Conservation (phyloP, 257 asterid genomes). For the Henckelia pumila region DNA sequence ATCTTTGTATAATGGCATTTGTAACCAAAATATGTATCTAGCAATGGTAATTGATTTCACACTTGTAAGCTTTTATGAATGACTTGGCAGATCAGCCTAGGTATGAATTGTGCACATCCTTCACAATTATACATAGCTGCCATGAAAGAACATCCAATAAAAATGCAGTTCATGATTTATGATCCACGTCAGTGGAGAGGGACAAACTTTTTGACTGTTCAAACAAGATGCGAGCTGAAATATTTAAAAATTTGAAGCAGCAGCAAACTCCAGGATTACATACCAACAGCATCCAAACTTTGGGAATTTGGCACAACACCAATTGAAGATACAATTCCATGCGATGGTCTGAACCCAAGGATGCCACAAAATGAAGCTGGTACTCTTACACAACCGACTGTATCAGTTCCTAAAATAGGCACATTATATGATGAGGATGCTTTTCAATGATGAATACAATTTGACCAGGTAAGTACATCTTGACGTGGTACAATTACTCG, state of each 20-base stretch:
- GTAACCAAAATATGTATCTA: too few relatives aligned
- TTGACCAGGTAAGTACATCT: not conserved
- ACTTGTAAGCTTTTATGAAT: not conserved
- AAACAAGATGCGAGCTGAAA: conserved; percentile 1
- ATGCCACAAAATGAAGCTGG: conserved; percentile 77
- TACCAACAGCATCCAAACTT: conserved; percentile 89
- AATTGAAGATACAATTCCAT: conserved; percentile 65
- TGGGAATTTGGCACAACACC: conserved; percentile 85
- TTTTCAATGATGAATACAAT: not conserved
- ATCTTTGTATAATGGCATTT: too few relatives aligned
- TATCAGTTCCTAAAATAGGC: conserved; percentile 64
- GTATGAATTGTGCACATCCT: not conserved
- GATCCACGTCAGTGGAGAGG: not conserved
- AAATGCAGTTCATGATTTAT: not conserved
- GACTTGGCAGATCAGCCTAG: conserved; percentile 9
- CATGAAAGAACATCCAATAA: not conserved
- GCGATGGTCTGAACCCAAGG: conserved; percentile 86
- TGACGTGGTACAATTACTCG: not conserved
- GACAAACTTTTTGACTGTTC: conserved; percentile 1
- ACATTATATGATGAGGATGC: conserved; percentile 18
- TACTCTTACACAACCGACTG: conserved; percentile 52
- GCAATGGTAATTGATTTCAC: too few relatives aligned
- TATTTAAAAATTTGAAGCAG: conserved; percentile 13
- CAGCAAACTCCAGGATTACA: conserved; percentile 27
- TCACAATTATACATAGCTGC: not conserved